phyloP scores from a whole-genome alignment of 2,329 filamentous ascomycete species.

The Exophiala xenobiotica region DNA sequence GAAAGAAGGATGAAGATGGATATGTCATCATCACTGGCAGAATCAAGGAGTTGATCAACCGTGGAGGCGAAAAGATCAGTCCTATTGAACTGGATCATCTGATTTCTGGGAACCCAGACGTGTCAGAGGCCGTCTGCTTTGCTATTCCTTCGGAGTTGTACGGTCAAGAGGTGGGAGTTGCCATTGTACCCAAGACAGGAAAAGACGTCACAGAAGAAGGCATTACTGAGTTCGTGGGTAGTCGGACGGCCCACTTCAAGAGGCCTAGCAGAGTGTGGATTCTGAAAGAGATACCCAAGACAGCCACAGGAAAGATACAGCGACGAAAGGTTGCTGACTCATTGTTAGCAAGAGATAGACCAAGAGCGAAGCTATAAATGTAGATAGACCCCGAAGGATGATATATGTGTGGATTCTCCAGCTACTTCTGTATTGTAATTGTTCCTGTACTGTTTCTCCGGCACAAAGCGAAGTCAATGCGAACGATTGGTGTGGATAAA shows the following conservation, averaged over 20 bases:
- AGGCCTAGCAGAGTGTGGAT: slow-evolving; percentile 83
- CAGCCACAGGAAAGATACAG: slow-evolving; percentile 88
- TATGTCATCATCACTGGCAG: slow-evolving; percentile 86
- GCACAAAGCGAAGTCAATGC: too few relatives aligned
- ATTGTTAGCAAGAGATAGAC: slow-evolving; percentile 70
- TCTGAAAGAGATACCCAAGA: slow-evolving; percentile 82
- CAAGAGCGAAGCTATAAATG: slow-evolving; percentile 53
- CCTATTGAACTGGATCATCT: slow-evolving; percentile 86
- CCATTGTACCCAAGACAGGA: slow-evolving; percentile 70
- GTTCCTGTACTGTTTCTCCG: too few relatives aligned
- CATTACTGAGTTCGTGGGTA: slow-evolving; percentile 66
- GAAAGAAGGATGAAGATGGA: slow-evolving; percentile 74
- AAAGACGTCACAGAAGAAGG: slow-evolving; percentile 58
- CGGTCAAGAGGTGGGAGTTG: slow-evolving; percentile 77
- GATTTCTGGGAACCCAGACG: slow-evolving; percentile 68
- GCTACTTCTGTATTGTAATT: too few relatives aligned
- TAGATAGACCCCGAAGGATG: not conserved
- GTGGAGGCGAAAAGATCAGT: slow-evolving; percentile 85
- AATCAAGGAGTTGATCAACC: slow-evolving; percentile 89
- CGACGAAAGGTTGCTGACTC: slow-evolving; percentile 80
- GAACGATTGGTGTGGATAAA: too few relatives aligned
- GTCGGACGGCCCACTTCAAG: slow-evolving; percentile 78
- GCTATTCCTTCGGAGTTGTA: slow-evolving; percentile 79
- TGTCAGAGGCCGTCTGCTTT: slow-evolving; percentile 79
- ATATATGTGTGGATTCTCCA: too few relatives aligned